Base-by-base conservation (phyloP, 805 yeast genomes). In the Candida vaughaniae region DNA sequence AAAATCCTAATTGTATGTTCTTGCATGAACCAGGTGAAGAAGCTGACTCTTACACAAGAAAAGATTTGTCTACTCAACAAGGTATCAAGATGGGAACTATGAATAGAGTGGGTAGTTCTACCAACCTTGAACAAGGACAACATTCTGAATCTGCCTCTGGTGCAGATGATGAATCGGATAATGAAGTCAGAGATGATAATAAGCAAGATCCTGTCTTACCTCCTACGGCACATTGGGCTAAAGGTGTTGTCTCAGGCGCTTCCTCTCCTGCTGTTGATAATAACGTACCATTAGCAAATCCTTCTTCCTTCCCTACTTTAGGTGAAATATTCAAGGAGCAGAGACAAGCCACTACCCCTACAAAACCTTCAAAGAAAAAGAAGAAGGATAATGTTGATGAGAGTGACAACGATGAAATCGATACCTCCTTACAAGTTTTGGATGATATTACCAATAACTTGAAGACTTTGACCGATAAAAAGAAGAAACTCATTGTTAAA, bases 21-120 rank as follows among this genome's bases (percentile, higher is more conserved):
- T 73, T 93, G 53, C 99, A 93, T 60, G 99, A 93, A 63, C 99
- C 99, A 5, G 99, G 99, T 41, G 99, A 93, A 69, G 99, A 93
- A 61, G 98, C 98, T 2, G 99, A 93, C 53, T 85, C 95, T 8
- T 91, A 86, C 64, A 87, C 95, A 18, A 80, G 96, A 61, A 89
- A 86, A 55, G 95, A 86, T 54, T 70, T 86, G 52, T 80, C 89
- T 4, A 85, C 93, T 3, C 83, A 85, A 57, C 80, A 79, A 48
- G 79, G 80, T 50, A 70, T 77, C 46, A 78, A 75, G 52, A 77
- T 77, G 75, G 66, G 71, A 33, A 66, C 64, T 69, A 61, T 64
- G 52, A 69, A 68, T 12, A 36, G 44, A 54, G 32, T 22, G 23
- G 41, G 42, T 20, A 47, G 54, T 32, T 43, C 41, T 27, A 51